phyloP scores from a whole-genome alignment of 305 asterid genomes.

The Fraxinus paxiana region DNA sequence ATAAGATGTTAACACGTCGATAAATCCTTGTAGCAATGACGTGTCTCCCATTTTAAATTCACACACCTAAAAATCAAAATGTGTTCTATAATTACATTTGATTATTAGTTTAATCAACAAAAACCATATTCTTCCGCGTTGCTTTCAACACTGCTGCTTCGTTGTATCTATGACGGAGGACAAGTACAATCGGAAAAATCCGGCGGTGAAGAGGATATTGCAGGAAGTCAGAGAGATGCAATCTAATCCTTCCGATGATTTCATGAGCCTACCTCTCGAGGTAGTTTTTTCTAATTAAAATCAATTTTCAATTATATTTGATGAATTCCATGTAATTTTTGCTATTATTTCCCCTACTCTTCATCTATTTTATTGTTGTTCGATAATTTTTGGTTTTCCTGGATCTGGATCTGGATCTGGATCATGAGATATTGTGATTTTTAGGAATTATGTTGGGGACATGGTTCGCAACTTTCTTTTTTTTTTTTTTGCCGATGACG shows the following conservation, averaged over 20 bases:
- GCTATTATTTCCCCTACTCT: neutral
- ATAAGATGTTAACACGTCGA: conserved; percentile 25
- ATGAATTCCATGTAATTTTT: neutral
- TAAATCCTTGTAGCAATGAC: conserved; percentile 22
- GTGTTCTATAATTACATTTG: neutral
- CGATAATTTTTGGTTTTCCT: neutral
- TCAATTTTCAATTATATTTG: neutral
- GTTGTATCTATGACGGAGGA: conserved; percentile 59
- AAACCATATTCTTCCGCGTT: conserved; percentile 3
- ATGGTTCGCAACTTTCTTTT: neutral
- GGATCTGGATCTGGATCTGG: neutral
- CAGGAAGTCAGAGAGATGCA: conserved; percentile 97
- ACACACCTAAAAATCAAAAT: neutral
- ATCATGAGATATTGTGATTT: neutral
- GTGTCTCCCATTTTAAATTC: conserved; percentile 16
- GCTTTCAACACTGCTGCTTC: conserved; percentile 20
- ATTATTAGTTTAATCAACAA: neutral
- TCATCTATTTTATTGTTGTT: neutral
- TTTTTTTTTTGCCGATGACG: neutral
- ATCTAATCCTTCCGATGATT: conserved; percentile 86
- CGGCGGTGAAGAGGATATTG: conserved; percentile 92
- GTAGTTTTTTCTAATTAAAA: neutral
- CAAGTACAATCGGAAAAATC: conserved; percentile 79
- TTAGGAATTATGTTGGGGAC: conserved; percentile 8
- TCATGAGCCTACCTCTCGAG: conserved; percentile 96